A percentile compares a stretch with the other conserved stretches of the same genome.
Conservation (phyloP, 352 stramenopile species). For the Pythium pyrilobum region DNA sequence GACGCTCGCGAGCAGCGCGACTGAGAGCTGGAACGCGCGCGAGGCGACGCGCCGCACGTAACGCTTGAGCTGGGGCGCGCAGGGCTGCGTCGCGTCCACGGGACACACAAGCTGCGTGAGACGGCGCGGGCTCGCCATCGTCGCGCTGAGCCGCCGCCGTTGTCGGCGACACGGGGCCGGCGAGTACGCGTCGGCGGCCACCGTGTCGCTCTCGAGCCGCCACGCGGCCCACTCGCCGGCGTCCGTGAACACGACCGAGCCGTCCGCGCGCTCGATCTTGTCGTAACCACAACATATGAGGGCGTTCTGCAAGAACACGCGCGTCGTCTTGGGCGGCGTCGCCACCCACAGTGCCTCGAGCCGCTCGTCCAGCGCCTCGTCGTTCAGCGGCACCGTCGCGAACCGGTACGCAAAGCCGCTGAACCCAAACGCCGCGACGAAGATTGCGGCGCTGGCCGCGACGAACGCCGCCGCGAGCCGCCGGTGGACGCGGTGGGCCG, state of each 20-base stretch:
- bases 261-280: conserved; percentile 12
- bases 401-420: conserved; percentile 40
- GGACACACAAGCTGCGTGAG: conserved; percentile 18
- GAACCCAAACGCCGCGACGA: conserved; percentile 31
- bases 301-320: conserved; percentile 21
- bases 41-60: conserved; percentile 9
- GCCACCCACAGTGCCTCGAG: conserved; percentile 15
- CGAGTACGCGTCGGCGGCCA: conserved; percentile 1
- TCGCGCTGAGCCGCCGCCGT: conserved; percentile 11
- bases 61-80: conserved; percentile 8
- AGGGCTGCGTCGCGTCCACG: neutral
- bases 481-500: neutral
- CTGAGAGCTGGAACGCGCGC: conserved; percentile 12
- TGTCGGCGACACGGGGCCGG: neutral
- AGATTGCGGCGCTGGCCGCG: conserved; percentile 30
- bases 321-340: conserved; percentile 12
- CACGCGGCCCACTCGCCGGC: conserved; percentile 10
- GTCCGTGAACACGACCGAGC: conserved; percentile 14
- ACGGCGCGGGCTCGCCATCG: neutral
- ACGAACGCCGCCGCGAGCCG: conserved; percentile 29
- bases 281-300: conserved; percentile 22
- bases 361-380: conserved; percentile 16
- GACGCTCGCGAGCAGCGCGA: neutral
- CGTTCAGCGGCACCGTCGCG: conserved; percentile 8
- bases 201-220: neutral